Conservation (phyloP, 257 asterid species). For the Capsicum pubescens region DNA sequence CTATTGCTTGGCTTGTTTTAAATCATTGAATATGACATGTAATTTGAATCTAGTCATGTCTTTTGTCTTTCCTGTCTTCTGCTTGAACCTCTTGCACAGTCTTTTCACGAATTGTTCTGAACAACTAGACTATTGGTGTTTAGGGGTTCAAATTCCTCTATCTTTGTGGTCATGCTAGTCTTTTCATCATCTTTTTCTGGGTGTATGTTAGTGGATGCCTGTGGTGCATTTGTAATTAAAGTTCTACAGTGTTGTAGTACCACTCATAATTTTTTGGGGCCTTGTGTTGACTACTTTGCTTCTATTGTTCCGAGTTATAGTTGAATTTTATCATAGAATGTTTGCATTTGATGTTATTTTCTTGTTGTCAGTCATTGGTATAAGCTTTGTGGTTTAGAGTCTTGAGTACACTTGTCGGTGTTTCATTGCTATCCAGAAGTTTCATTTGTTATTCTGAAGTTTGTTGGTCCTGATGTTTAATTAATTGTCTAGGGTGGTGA, state of each 20-base stretch:
- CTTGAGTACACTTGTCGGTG: slow-evolving; percentile 7
- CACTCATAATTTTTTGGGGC: not conserved
- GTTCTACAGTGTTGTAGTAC: not conserved
- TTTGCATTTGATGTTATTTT: slow-evolving; percentile 1
- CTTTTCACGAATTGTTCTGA: not conserved
- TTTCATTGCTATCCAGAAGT: slow-evolving; percentile 22
- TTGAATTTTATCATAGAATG: slow-evolving; percentile 11
- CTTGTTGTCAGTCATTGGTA: not conserved
- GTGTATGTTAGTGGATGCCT: slow-evolving; percentile 3
- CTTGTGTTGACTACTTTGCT: not conserved
- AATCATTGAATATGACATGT: slow-evolving; percentile 13
- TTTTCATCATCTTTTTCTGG: not conserved
- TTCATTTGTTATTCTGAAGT: slow-evolving; percentile 29
- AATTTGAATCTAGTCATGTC: slow-evolving; percentile 14
- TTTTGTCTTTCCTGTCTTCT: not conserved
- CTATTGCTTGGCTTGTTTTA: not conserved
- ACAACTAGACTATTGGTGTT: slow-evolving; percentile 21
- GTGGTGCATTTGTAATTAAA: not conserved
- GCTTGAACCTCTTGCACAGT: not conserved
- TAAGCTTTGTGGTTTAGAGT: slow-evolving; percentile 24
- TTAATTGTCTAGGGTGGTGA: slow-evolving; percentile 71
- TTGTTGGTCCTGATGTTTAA: slow-evolving; percentile 34
- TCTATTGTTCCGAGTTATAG: not conserved
- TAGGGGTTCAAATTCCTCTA: slow-evolving; percentile 19
- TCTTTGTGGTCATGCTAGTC: not conserved